phyloP scores from a whole-genome alignment of 2,329 filamentous ascomycete genomes.

The Penicillium digitatum region DNA sequence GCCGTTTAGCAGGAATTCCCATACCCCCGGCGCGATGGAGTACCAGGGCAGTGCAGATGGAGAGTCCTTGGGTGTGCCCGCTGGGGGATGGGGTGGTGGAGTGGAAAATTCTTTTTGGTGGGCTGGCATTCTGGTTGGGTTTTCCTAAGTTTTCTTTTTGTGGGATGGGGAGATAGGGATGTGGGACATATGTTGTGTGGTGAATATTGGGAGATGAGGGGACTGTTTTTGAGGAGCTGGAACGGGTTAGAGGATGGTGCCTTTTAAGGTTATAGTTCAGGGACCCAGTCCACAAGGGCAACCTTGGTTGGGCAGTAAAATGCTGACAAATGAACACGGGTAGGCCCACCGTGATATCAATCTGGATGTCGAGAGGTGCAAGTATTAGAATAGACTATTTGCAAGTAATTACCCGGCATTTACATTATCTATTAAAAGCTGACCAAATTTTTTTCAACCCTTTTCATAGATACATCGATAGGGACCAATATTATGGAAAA shows the following conservation, averaged over 20 bases:
- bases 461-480: no score
- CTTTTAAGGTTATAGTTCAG: slow-evolving; percentile 1
- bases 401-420: not conserved
- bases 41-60: slow-evolving; percentile 18
- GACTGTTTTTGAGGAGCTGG: not conserved
- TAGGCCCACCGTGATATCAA: not conserved
- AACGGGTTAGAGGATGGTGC: not conserved
- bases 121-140: slow-evolving; percentile 12
- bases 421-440: not conserved
- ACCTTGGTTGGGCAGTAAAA: not conserved
- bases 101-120: slow-evolving; percentile 25
- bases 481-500: not conserved
- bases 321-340: not conserved
- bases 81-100: slow-evolving; percentile 17
- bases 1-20: slow-evolving; percentile 38
- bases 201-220: not conserved
- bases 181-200: not conserved
- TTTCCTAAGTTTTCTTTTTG: not conserved
- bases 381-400: not conserved
- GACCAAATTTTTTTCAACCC: rapidly evolving
- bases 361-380: not conserved
- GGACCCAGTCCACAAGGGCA: not conserved
- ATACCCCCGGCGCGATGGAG: slow-evolving; percentile 32
- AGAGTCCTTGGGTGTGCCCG: slow-evolving; percentile 15
- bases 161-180: not conserved